Conservation (phyloP, 495 filamentous ascomycete species). For the Geoglossum glabrum region DNA sequence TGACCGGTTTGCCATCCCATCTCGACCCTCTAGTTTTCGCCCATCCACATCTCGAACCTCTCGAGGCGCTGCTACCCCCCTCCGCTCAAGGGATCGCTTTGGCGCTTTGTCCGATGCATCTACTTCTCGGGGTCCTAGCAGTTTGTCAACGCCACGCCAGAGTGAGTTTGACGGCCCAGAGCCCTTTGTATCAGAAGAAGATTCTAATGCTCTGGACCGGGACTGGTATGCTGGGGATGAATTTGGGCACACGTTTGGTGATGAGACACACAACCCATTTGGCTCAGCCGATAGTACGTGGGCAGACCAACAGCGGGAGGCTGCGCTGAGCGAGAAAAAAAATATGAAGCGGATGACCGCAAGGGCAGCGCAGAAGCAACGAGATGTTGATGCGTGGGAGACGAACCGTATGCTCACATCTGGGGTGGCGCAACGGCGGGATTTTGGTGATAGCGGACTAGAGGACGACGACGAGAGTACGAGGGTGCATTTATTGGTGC, state of each 20-base stretch:
- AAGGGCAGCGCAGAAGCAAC: constrained; percentile 64
- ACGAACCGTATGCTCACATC: constrained; percentile 96
- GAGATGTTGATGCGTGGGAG: constrained; percentile 94
- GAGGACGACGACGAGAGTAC: constrained; percentile 83
- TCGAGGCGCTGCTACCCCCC: constrained; percentile 13
- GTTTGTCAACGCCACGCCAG: constrained; percentile 11
- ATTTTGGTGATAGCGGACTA: constrained; percentile 52
- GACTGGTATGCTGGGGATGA: constrained; percentile 78
- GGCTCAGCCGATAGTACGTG: constrained; percentile 42
- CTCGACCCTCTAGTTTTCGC: constrained; percentile 15
- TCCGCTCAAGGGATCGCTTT: constrained; percentile 4
- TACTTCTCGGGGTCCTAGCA: constrained; percentile 6
- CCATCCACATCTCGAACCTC: constrained; percentile 22
- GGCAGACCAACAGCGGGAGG: constrained; percentile 54
- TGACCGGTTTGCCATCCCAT: constrained; percentile 32
- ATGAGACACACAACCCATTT: constrained; percentile 52
- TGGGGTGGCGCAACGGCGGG: constrained; percentile 76
- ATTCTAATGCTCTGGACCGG: constrained; percentile 51
- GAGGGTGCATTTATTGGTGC: constrained; percentile 76
- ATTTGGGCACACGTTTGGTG: constrained; percentile 54
- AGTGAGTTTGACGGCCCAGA: constrained; percentile 17
- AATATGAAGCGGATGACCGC: constrained; percentile 45
- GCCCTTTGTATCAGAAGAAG: constrained; percentile 14
- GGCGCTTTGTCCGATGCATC: constrained; percentile 5
- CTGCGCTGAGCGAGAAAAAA: constrained; percentile 53